Evolutionary conservation across 192 early-diverging fungal species (phyloP).

Genomic region (Diversispora eburnea): DNA sequence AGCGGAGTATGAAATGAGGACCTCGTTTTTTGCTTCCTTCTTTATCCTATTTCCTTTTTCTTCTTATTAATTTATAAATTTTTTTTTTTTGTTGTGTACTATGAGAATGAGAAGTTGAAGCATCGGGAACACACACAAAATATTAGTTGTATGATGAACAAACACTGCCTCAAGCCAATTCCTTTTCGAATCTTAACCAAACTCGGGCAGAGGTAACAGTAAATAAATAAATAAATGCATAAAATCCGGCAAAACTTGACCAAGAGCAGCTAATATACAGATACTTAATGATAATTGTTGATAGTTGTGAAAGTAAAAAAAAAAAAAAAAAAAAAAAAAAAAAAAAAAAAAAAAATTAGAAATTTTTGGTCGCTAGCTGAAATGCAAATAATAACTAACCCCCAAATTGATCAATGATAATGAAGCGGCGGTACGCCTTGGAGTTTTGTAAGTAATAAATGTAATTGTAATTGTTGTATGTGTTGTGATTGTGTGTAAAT

Average conservation of each 20-base stretch:
- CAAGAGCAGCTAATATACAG: background rate
- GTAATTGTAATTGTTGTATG: background rate
- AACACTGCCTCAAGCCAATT: slow-evolving; percentile 18
- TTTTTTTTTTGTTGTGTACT: slow-evolving; percentile 1
- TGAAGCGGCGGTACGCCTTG: background rate
- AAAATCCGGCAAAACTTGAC: background rate
- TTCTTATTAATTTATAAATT: slow-evolving; percentile 11
- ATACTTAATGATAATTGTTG: background rate
- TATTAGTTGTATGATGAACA: background rate
- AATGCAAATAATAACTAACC: background rate
- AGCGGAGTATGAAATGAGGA: background rate
- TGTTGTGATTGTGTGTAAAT: background rate
- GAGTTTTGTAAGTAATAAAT: no score
- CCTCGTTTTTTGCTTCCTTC: slow-evolving; percentile 17
- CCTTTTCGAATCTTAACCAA: background rate
- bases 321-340: background rate
- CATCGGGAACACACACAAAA: background rate
- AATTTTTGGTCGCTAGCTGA: background rate
- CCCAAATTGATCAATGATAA: background rate
- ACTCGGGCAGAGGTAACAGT: slow-evolving; percentile 8
- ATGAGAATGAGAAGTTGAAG: background rate
- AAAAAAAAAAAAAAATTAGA: background rate
- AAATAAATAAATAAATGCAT: slow-evolving; percentile 18
- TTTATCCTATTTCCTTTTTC: slow-evolving; percentile 9
- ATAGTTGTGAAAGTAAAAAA: no score